A percentile compares a stretch with the other conserved stretches of the same genome.
phyloP scores from a whole-genome alignment of 1,284 basidiomycete species.

The Trametes pubescens region DNA sequence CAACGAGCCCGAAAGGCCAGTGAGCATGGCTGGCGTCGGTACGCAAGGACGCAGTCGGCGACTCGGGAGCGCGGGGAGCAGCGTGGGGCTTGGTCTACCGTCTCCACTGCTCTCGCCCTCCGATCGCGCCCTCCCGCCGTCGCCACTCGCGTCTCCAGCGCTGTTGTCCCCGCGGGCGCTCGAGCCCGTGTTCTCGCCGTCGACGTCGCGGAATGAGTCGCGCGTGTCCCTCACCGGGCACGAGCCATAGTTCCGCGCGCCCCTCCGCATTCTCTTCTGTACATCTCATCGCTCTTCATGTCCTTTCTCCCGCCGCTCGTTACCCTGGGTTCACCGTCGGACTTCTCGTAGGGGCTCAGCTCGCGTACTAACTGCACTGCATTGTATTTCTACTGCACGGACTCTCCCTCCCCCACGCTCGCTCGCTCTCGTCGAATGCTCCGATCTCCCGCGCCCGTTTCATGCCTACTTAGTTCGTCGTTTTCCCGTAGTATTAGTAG shows the following conservation, averaged over 20 bases:
- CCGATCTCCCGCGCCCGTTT: no score
- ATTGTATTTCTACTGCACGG: slow-evolving; percentile 13
- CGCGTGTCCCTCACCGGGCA: slow-evolving; percentile 21
- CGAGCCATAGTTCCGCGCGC: slow-evolving; percentile 1
- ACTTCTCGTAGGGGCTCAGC: background rate
- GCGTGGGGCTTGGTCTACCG: background rate
- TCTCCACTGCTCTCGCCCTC: slow-evolving; percentile 3
- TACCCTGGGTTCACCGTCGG: slow-evolving; percentile 2
- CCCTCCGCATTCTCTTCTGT: background rate
- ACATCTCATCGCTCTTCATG: background rate
- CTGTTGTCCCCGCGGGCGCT: slow-evolving; percentile 1
- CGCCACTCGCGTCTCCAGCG: background rate
- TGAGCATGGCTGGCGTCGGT: slow-evolving; percentile 39
- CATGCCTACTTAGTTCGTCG: no score
- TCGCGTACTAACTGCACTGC: background rate
- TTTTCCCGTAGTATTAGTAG: no score
- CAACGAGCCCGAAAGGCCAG: slow-evolving; percentile 1
- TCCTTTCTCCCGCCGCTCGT: background rate
- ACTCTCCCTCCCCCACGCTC: slow-evolving; percentile 1
- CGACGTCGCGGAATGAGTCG: slow-evolving; percentile 19
- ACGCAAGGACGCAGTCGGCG: slow-evolving; percentile 21
- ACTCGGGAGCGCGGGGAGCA: slow-evolving; percentile 6
- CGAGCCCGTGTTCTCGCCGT: slow-evolving; percentile 4
- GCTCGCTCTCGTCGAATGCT: no score
- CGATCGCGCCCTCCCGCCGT: background rate